These are phyloP conservation scores for Sphaerulina vaccinii DNA, from an alignment of 2,329 filamentous ascomycete species.

Conservation along the genomic window DNA sequence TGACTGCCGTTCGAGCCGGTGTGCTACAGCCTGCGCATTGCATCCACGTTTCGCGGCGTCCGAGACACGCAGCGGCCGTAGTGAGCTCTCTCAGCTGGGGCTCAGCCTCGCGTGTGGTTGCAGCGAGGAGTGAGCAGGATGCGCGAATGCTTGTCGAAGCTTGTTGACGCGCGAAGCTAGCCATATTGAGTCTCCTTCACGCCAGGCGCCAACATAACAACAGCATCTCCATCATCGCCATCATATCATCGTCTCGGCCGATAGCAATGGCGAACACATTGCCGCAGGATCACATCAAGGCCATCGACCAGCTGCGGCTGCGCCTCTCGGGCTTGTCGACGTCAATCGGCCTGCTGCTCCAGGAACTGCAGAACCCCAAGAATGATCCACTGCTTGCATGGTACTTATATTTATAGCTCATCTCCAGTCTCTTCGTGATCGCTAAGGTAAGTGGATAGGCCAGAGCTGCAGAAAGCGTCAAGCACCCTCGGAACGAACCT, in stretches of 20 bases:
- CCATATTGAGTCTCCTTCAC: not conserved
- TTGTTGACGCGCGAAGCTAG: not conserved
- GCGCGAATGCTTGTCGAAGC: slow-evolving; percentile 4
- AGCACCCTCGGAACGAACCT: slow-evolving; percentile 57
- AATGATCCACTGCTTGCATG: slow-evolving; percentile 37
- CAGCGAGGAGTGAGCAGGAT: no score
- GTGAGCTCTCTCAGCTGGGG: not conserved
- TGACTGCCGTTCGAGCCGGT: not conserved
- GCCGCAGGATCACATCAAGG: slow-evolving; percentile 30
- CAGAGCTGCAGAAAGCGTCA: slow-evolving; percentile 33
- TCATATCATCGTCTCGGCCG: not conserved
- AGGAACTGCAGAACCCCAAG: slow-evolving; percentile 28
- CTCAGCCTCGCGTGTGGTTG: no score
- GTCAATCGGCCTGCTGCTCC: slow-evolving; percentile 28
- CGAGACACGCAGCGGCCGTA: not conserved
- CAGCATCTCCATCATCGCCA: no score
- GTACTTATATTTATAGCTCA: slow-evolving; percentile 27
- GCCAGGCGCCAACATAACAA: slow-evolving; percentile 12
- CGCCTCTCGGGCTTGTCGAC: slow-evolving; percentile 33
- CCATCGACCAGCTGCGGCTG: slow-evolving; percentile 37
- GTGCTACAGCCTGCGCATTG: not conserved
- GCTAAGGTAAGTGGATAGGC: slow-evolving; percentile 34
- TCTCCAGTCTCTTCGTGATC: not conserved
- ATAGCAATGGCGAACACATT: slow-evolving; percentile 19
- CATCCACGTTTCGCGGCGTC: no score